A percentile compares a stretch with the other conserved stretches of the same genome.
Evolutionary conservation across 805 yeast genomes (phyloP).

Genomic region (Myxozyma mucilagina): DNA sequence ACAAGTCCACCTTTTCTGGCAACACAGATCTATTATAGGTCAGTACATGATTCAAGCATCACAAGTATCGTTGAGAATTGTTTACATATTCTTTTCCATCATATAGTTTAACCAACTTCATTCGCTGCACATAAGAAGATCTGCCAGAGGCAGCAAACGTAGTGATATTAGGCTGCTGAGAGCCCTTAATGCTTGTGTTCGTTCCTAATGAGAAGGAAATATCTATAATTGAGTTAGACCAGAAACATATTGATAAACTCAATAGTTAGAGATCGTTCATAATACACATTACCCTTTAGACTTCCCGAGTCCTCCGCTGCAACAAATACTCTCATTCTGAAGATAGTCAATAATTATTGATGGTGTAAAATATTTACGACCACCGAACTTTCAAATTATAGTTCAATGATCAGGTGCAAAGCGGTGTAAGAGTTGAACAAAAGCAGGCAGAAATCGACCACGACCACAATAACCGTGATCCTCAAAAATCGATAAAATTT

Average conservation of each 20-base stretch:
- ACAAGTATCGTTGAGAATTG: too few species aligned
- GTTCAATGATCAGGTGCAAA: too few species aligned
- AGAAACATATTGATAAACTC: too few species aligned
- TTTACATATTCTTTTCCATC: slow-evolving; percentile 42
- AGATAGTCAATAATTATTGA: neutral
- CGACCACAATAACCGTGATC: too few species aligned
- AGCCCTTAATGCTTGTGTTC: slow-evolving; percentile 73
- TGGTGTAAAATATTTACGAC: too few species aligned
- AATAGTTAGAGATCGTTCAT: too few species aligned
- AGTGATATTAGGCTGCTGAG: slow-evolving; percentile 61
- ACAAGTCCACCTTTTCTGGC: slow-evolving; percentile 37
- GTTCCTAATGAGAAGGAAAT: slow-evolving; percentile 65
- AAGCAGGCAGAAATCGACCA: too few species aligned
- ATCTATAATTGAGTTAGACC: too few species aligned
- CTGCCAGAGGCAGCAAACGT: slow-evolving; percentile 46
- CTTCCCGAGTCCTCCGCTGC: slow-evolving; percentile 56
- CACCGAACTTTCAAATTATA: too few species aligned
- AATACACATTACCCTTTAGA: slow-evolving; percentile 44
- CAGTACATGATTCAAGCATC: too few species aligned
- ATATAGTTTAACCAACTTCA: slow-evolving; percentile 16
- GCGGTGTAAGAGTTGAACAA: too few species aligned
- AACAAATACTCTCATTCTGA: slow-evolving; percentile 45
- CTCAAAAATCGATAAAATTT: too few species aligned
- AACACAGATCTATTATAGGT: slow-evolving; percentile 24
- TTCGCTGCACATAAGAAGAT: slow-evolving; percentile 26